Percentiles rank a stretch among this genome's conserved stretches.
Conservation (phyloP, 345 rosid genomes). For the Citrus reticulata region DNA sequence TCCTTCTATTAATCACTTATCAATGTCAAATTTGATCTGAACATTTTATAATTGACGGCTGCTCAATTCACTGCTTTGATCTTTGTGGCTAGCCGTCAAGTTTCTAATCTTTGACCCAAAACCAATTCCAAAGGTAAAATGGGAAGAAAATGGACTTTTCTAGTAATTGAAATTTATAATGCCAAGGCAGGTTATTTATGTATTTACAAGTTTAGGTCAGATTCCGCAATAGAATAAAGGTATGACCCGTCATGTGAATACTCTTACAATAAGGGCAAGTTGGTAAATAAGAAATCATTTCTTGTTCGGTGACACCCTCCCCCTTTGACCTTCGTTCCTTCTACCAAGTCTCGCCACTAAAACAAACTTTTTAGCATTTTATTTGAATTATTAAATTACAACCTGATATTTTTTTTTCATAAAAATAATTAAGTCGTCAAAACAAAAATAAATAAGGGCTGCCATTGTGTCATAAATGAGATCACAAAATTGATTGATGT, state of each 20-base stretch:
- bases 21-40: neutral
- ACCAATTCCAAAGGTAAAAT: neutral
- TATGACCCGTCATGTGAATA: neutral
- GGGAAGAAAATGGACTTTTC: neutral
- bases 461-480: neutral
- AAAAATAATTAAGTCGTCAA: too few species aligned
- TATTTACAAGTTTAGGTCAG: neutral
- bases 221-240: neutral
- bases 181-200: too few species aligned
- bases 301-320: neutral
- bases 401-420: too few species aligned
- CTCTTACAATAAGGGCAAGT: neutral
- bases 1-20: neutral
- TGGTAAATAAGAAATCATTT: neutral
- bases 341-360: neutral
- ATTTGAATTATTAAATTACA: neutral
- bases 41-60: neutral
- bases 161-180: too few species aligned
- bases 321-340: neutral
- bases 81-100: neutral
- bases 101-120: neutral
- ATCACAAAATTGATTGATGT: neutral
- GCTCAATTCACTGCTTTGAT: neutral
- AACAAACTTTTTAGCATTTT: neutral
- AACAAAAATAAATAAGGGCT: neutral